Conservation (phyloP, 768 basidiomycete species). For the Trametes elegans region DNA sequence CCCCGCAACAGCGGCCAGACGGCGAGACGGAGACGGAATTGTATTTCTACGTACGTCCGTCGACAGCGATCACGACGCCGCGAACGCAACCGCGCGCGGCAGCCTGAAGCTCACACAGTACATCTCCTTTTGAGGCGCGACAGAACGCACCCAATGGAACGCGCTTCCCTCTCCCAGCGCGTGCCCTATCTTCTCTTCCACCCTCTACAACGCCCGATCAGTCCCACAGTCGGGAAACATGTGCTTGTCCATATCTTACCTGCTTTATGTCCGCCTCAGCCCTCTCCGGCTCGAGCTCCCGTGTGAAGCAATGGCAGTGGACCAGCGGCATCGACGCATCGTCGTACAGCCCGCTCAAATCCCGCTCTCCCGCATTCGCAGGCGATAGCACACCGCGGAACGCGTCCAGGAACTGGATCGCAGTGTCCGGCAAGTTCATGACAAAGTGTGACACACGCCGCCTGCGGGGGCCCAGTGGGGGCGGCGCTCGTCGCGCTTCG, state of each 20-base stretch:
- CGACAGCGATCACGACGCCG: not conserved
- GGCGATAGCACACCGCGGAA: conserved; percentile 70
- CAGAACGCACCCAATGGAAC: conserved; percentile 82
- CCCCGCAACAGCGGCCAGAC: not conserved
- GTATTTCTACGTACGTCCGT: not conserved
- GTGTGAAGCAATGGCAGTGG: conserved; percentile 96
- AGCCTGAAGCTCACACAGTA: conserved; percentile 91
- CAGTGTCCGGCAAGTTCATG: conserved; percentile 97
- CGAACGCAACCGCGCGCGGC: conserved; percentile 43
- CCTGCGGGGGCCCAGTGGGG: conserved; percentile 37
- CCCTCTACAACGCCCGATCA: conserved; percentile 50
- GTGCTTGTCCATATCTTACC: conserved; percentile 40
- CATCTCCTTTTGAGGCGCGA: conserved; percentile 97
- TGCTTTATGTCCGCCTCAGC: conserved; percentile 78
- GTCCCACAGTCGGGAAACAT: conserved; percentile 2
- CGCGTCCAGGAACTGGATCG: conserved; percentile 85
- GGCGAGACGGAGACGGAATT: not conserved
- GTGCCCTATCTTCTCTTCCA: conserved; percentile 61
- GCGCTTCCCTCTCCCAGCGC: conserved; percentile 47
- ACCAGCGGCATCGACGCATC: conserved; percentile 72
- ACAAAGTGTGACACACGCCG: conserved; percentile 78
- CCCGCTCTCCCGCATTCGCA: conserved; percentile 38
- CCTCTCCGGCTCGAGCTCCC: conserved; percentile 64
- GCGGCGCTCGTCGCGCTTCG: not conserved
- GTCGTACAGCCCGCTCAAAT: conserved; percentile 45